phyloP scores from a whole-genome alignment of 2,329 filamentous ascomycete genomes.

The Ascochyta lentis region DNA sequence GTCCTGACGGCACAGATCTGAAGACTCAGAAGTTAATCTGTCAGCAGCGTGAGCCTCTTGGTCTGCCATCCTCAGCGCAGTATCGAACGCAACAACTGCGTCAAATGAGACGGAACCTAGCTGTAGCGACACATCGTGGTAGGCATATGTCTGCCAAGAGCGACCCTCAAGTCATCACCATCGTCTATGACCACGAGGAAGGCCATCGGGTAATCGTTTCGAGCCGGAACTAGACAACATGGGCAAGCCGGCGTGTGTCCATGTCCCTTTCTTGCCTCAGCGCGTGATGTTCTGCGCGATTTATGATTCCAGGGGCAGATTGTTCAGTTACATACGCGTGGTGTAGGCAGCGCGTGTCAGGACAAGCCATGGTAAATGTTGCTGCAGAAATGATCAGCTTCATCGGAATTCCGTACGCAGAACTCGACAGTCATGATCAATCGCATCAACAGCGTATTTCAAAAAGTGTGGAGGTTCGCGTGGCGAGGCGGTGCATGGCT shows the following conservation, averaged over 20 bases:
- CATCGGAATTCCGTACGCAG: background rate
- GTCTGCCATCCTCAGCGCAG: background rate
- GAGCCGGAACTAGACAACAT: slow-evolving; percentile 6
- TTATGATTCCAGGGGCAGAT: background rate
- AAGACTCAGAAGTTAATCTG: background rate
- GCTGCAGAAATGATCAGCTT: background rate
- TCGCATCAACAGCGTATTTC: background rate
- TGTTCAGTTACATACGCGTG: background rate
- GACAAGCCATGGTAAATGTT: background rate
- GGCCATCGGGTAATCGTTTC: background rate
- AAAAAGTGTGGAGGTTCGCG: background rate
- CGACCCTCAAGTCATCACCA: background rate
- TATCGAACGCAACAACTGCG: background rate
- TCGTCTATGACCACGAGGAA: background rate
- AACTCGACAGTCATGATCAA: background rate
- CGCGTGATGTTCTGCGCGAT: slow-evolving; percentile 9
- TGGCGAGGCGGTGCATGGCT: background rate
- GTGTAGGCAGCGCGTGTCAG: background rate
- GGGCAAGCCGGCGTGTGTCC: background rate
- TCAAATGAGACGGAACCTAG: background rate
- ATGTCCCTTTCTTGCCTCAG: background rate
- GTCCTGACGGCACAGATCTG: background rate
- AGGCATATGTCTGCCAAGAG: background rate
- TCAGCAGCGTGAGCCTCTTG: background rate
- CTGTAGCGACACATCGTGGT: background rate